A percentile compares a stretch with the other conserved stretches of the same genome.
Evolutionary conservation across 2,329 filamentous ascomycete genomes (phyloP).

Genomic region (Calonectria pseudoturangicola): DNA sequence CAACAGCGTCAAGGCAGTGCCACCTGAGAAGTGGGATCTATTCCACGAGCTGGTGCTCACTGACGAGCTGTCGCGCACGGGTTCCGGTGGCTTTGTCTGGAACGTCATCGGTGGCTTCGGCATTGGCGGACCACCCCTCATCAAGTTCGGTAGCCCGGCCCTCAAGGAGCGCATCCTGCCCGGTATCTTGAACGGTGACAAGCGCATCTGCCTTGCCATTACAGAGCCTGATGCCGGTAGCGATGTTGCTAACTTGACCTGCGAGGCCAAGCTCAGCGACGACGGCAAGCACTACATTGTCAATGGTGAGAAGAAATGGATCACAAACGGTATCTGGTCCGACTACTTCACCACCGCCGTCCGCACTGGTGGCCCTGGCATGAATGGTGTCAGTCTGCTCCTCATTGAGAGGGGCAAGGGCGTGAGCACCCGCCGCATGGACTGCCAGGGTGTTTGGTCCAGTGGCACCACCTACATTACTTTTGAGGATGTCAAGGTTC

Average conservation of each 20-base stretch:
- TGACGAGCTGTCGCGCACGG: slow-evolving; percentile 92
- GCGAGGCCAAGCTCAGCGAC: slow-evolving; percentile 94
- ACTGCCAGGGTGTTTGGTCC: slow-evolving; percentile 98
- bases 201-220: slow-evolving; percentile 97
- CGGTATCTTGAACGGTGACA: slow-evolving; percentile 91
- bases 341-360: slow-evolving; percentile 99
- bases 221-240: slow-evolving; percentile 97
- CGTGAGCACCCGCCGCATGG: slow-evolving; percentile 95
- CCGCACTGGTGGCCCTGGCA: slow-evolving; percentile 89
- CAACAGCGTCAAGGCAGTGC: slow-evolving; percentile 82
- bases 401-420: slow-evolving; percentile 94
- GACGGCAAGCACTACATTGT: slow-evolving; percentile 99
- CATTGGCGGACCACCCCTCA: slow-evolving; percentile 92
- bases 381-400: slow-evolving; percentile 93
- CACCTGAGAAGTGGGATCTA: slow-evolving; percentile 94
- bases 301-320: slow-evolving; percentile 99
- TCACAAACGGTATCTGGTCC: slow-evolving; percentile 96
- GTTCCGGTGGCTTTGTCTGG: slow-evolving; percentile 96
- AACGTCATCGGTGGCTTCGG: slow-evolving; percentile 97
- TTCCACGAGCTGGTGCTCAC: slow-evolving; percentile 98
- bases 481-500: slow-evolving; percentile 99
- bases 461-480: slow-evolving; percentile 97
- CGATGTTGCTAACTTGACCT: slow-evolving; percentile 96
- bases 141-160: slow-evolving; percentile 92
- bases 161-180: slow-evolving; percentile 92